Percentiles rank a stretch among this genome's conserved stretches.
These are phyloP conservation scores for Stachybotrys chlorohalonatus DNA, from an alignment of 2,329 filamentous ascomycete genomes.

Conservation along the genomic window DNA sequence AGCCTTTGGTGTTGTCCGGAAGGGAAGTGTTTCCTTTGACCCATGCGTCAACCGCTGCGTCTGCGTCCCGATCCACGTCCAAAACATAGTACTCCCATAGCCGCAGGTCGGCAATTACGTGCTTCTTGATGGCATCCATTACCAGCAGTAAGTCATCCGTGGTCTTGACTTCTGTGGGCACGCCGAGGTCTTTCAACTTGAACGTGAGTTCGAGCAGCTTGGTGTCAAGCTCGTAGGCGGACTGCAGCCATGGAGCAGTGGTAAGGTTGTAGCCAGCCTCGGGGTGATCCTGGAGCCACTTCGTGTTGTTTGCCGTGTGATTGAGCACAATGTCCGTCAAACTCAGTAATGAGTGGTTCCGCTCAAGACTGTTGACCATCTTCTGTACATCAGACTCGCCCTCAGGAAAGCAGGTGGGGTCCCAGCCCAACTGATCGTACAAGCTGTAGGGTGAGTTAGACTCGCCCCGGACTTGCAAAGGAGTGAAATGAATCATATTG, in stretches of 20 bases:
- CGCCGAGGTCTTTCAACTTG: constrained; percentile 58
- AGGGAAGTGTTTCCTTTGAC: constrained; percentile 46
- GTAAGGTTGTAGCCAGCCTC: constrained; percentile 91
- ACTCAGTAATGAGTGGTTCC: constrained; percentile 74
- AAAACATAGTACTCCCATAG: constrained; percentile 93
- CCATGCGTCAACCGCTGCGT: constrained; percentile 66
- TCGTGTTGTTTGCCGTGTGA: constrained; percentile 91
- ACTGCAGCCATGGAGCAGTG: constrained; percentile 72
- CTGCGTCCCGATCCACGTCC: constrained; percentile 64
- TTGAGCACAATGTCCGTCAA: constrained; percentile 97
- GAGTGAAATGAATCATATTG: constrained; percentile 99
- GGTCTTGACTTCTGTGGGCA: constrained; percentile 65
- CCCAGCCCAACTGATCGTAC: constrained; percentile 85
- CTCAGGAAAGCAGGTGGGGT: constrained; percentile 69
- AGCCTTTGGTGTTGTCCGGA: constrained; percentile 31
- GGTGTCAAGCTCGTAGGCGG: constrained; percentile 53
- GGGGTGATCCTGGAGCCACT: constrained; percentile 89
- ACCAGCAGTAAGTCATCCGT: constrained; percentile 67
- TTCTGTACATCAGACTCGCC: constrained; percentile 75
- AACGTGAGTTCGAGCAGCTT: constrained; percentile 67
- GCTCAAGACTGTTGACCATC: constrained; percentile 73
- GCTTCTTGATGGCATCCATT: constrained; percentile 75
- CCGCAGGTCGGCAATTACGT: constrained; percentile 67
- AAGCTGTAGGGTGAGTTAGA: constrained; percentile 98
- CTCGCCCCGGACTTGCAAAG: constrained; percentile 74